phyloP scores from a whole-genome alignment of 805 yeast species.

The Kazachstania viticola region DNA sequence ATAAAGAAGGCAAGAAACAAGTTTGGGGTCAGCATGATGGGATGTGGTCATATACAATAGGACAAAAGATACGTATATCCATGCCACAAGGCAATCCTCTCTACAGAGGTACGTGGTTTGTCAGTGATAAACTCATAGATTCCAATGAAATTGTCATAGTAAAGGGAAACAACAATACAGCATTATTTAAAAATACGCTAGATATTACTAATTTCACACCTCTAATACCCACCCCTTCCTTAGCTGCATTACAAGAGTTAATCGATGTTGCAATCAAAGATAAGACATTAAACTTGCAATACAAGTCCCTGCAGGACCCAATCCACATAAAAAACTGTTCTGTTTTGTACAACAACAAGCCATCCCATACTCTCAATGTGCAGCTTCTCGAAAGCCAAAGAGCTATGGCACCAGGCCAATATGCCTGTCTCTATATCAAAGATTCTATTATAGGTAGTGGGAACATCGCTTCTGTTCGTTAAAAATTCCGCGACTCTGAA shows the following conservation, averaged over 20 bases:
- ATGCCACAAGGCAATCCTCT: slow-evolving; percentile 84
- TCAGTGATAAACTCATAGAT: slow-evolving; percentile 52
- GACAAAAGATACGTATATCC: slow-evolving; percentile 60
- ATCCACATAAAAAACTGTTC: slow-evolving; percentile 25
- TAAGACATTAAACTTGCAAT: slow-evolving; percentile 39
- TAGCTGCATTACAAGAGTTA: neutral
- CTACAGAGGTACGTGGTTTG: slow-evolving; percentile 76
- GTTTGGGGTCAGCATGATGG: slow-evolving; percentile 80
- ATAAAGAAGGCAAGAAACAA: slow-evolving; percentile 45
- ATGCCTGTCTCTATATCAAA: slow-evolving; percentile 57
- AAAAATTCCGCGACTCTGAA: too few species aligned
- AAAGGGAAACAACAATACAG: slow-evolving; percentile 48
- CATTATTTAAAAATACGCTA: slow-evolving; percentile 38
- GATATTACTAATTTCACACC: slow-evolving; percentile 29
- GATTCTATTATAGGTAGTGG: slow-evolving; percentile 64
- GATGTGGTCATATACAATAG: slow-evolving; percentile 90
- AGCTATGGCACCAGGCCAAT: slow-evolving; percentile 89
- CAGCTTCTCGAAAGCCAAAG: slow-evolving; percentile 36
- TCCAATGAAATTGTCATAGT: slow-evolving; percentile 74
- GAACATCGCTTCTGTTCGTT: slow-evolving; percentile 4
- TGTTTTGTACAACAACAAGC: slow-evolving; percentile 7
- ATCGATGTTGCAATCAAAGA: neutral
- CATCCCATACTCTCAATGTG: slow-evolving; percentile 19
- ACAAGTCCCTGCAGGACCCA: slow-evolving; percentile 63
- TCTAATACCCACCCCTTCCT: slow-evolving; percentile 1